Evolutionary conservation across 2,329 filamentous ascomycete species (phyloP), one percentile per base, ranked within the genome.

Genomic region (Sporothrix variecibatus): DNA sequence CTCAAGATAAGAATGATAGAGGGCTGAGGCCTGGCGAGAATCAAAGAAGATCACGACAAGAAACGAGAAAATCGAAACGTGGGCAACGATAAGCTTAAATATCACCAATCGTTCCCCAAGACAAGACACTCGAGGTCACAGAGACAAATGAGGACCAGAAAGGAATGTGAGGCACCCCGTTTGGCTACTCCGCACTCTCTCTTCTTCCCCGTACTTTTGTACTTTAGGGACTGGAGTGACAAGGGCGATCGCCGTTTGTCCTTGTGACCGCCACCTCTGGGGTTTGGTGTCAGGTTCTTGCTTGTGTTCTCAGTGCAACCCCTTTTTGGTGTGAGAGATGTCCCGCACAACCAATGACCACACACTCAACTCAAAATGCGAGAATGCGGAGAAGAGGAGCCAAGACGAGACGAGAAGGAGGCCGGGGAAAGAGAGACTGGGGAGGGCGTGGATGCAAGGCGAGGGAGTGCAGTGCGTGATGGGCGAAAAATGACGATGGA

Each of bases 371-470:
- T 65, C 34, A 65, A 67, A 67, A 67, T 49, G 43, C 26, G 43
- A 68, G 43, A 68, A 68, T 68, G 65, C 65, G 65, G 65, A 68
- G 65, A 68, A 68, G 28, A 68, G 43, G 15, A 49, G 43, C 43
- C 43, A 49, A 49, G 43, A 49, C 17, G 23, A 62, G 26, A 73
- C 8, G 38, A 62, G 72, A 51, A 49, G 11, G 51, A 60, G 26
- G 34, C 51, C 62, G 38, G 53, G 53, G 60, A 49, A 49, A 49
- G 28, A 28, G 53, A 72, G 26, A 68, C 20, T 11, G n/a, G 60
- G 38, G 62, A 26, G 38, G 62, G 31, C 17, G 58, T 38, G 58
- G 58, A n/a, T 20, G 31, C 31, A 58, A 38, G 31, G 2, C 31
- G 58, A 64, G 58, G 58, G 58, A 43, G 62, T 67, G 51, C 1